phyloP scores from a whole-genome alignment of 2,329 filamentous ascomycete species.

The Ophiostoma triangulosporum region DNA sequence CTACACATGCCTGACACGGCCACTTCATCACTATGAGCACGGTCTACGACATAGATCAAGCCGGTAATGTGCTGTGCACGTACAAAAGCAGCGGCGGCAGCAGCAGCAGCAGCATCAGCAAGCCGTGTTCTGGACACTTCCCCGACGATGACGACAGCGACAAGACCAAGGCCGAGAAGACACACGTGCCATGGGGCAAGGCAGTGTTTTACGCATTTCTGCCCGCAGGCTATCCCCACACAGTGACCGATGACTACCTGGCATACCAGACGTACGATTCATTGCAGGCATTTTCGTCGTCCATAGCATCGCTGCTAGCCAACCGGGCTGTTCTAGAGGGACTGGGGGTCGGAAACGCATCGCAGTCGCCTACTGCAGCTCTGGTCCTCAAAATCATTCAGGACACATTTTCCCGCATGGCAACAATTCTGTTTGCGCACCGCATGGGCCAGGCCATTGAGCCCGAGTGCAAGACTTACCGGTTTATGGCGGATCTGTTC shows the following conservation, averaged over 20 bases:
- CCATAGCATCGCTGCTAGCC: constrained; percentile 66
- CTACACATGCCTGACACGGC: not conserved
- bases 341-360: constrained; percentile 71
- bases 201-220: constrained; percentile 58
- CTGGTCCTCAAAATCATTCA: constrained; percentile 73
- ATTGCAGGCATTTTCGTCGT: constrained; percentile 71
- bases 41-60: constrained; percentile 25
- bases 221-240: constrained; percentile 77
- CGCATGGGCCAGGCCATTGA: constrained; percentile 70
- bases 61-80: constrained; percentile 25
- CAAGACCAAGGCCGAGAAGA: constrained; percentile 17
- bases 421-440: constrained; percentile 78
- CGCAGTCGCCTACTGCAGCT: constrained; percentile 65
- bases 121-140: not conserved
- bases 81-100: constrained; percentile 16
- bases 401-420: constrained; percentile 65
- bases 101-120: not conserved
- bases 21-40: constrained; percentile 18
- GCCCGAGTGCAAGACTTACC: constrained; percentile 82
- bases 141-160: constrained; percentile 12
- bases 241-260: constrained; percentile 73
- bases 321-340: constrained; percentile 68
- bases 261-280: constrained; percentile 61
- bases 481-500: constrained; percentile 75
- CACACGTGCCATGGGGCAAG: constrained; percentile 24